A percentile compares a stretch with the other conserved stretches of the same genome.
phyloP scores from a whole-genome alignment of 2,329 filamentous ascomycete species.

The Sclerotinia subarctica region DNA sequence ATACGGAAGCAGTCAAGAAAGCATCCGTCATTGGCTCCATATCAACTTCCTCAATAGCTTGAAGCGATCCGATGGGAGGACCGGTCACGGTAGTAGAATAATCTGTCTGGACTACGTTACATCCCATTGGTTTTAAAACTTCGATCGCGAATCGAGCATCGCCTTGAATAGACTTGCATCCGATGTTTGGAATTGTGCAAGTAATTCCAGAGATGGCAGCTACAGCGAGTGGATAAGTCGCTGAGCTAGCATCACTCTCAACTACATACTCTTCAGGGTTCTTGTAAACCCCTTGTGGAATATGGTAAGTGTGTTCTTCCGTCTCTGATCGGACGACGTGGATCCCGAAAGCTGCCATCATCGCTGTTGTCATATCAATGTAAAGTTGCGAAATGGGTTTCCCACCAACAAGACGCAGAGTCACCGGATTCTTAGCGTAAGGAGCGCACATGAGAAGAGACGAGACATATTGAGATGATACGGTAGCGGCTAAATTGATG shows the following conservation, averaged over 20 bases:
- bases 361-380: conserved; percentile 97
- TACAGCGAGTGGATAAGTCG: conserved; percentile 90
- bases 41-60: conserved; percentile 77
- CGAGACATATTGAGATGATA: conserved; percentile 98
- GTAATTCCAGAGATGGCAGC: conserved; percentile 94
- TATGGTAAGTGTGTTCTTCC: conserved; percentile 89
- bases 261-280: conserved; percentile 86
- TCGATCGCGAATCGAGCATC: conserved; percentile 93
- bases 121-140: conserved; percentile 90
- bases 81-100: conserved; percentile 91
- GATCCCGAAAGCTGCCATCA: conserved; percentile 94
- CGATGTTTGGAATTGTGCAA: conserved; percentile 95
- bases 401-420: conserved; percentile 84
- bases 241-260: conserved; percentile 96
- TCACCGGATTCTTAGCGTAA: conserved; percentile 92
- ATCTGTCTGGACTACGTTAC: conserved; percentile 77
- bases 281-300: conserved; percentile 77
- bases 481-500: conserved; percentile 89
- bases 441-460: conserved; percentile 95
- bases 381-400: conserved; percentile 97
- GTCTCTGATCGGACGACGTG: conserved; percentile 70
- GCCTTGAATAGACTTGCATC: conserved; percentile 85
- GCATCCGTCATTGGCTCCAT: conserved; percentile 99
- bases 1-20: conserved; percentile 89
- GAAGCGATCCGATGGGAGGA: conserved; percentile 69